A percentile compares a stretch with the other conserved stretches of the same genome.
Conservation (phyloP, 139 green algal genomes). For the Limnomonas spitsbergensis region DNA sequence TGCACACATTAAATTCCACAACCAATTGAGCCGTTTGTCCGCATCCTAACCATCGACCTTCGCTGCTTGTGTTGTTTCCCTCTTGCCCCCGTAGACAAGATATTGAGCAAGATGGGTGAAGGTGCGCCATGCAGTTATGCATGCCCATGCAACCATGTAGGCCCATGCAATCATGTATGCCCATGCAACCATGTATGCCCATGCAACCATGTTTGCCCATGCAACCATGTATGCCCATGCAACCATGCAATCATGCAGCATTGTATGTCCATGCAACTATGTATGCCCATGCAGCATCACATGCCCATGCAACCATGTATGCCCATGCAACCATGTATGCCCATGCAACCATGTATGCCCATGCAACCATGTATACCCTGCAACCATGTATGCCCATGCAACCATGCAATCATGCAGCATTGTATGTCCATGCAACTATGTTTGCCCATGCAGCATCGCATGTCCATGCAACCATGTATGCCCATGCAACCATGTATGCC, state of each 20-base stretch:
- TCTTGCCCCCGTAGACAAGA: conserved; percentile 73
- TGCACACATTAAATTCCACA: not conserved
- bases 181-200: too few species aligned
- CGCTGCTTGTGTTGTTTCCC: not conserved
- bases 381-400: not conserved
- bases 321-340: too few species aligned
- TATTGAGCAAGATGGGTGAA: conserved; percentile 90
- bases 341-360: not conserved
- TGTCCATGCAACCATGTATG: too few species aligned
- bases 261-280: not conserved
- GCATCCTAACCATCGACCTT: too few species aligned
- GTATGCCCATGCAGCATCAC: not conserved
- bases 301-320: too few species aligned
- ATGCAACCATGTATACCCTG: not conserved
- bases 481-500: too few species aligned
- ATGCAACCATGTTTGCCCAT: too few species aligned
- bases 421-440: not conserved
- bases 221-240: not conserved
- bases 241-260: not conserved
- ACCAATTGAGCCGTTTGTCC: too few species aligned
- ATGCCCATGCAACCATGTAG: not conserved
- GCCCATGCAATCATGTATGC: not conserved
- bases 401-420: not conserved
- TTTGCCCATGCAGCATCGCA: not conserved
- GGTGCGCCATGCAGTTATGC: conserved; percentile 44